Base-by-base conservation (phyloP, 129 eudicot species). In the Arctium lappa region DNA sequence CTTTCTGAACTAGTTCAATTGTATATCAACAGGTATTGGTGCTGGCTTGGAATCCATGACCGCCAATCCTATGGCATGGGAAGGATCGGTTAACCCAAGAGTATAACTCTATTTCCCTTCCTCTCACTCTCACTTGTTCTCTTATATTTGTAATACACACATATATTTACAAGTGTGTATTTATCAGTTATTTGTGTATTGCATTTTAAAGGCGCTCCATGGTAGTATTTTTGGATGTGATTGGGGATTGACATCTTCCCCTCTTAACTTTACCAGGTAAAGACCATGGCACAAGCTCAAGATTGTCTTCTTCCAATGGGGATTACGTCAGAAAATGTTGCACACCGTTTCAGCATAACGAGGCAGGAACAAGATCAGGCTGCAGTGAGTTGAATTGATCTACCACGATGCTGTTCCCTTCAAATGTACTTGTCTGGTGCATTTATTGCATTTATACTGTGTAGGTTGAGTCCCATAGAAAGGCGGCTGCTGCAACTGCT, bases 271-370 rank as follows among this genome's bases (percentile, higher is more conserved):
- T 85, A 80, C 38, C 90, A 95, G 99, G 99, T 93, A 66, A 86
- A 93, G 62, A 72, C 86, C 6, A 82, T 96, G 90, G 91, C 87
- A 72, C 92, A 93, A 87, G 99, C 99, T 48, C 99, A 91, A 81
- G 92, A 90, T 85, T 93, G 98, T 87, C 98, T 96, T 82, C 98
- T 96, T 75, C 99, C 99, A 40, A 96, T 96, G 99, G 99, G 98
- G 75, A 76, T 96, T 29, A 96, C 98, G 32, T 96, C 99, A 80
- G 99, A 96, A 89, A 93, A 96, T 77, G 99, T 96, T 77, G 95
- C 99, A 13, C 90, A 88, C 1, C 94, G 92, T 27, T 96, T 93
- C 83, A 91, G 92, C n/a, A 87, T 96, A 69, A 91, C 97, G 65
- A 90, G 99, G 81, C 84, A 88, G 85, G 98, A 96, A 76, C 99